phyloP scores from a whole-genome alignment of 306 rosid species.

The Ormosia emarginata region DNA sequence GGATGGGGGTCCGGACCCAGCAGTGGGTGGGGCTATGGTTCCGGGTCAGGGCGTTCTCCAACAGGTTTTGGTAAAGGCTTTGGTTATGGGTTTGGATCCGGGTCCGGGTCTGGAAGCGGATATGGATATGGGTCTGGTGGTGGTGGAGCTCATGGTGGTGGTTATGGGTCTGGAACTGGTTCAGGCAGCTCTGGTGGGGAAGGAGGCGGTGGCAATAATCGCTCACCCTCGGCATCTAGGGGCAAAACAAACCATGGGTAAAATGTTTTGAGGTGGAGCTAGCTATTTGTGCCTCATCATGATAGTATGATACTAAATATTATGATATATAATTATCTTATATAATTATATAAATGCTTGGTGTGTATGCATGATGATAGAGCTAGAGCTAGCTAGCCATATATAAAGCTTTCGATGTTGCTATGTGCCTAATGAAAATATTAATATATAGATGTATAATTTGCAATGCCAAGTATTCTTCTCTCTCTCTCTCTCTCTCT shows the following conservation, averaged over 20 bases:
- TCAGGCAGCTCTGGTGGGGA: constrained; percentile 36
- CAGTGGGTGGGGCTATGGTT: constrained; percentile 78
- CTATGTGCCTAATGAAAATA: neutral
- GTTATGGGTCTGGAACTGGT: constrained; percentile 59
- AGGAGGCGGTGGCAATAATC: constrained; percentile 26
- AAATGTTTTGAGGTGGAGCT: neutral
- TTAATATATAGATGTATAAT: neutral
- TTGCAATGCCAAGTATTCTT: neutral
- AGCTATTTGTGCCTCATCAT: neutral
- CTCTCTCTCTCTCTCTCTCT: neutral
- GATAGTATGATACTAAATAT: neutral
- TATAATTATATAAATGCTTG: neutral
- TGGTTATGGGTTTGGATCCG: constrained; percentile 67
- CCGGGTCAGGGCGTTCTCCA: constrained; percentile 66
- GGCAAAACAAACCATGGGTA: constrained; percentile 37
- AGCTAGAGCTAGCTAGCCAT: constrained; percentile 16
- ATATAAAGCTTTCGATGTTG: neutral
- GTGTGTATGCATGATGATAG: constrained; percentile 9
- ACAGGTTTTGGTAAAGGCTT: constrained; percentile 54
- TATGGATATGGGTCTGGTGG: constrained; percentile 58
- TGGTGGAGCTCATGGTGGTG: constrained; percentile 55
- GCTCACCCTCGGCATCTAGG: neutral
- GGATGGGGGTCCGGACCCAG: constrained; percentile 79
- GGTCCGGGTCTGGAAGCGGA: constrained; percentile 55
- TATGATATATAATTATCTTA: neutral